Conservation (phyloP, 1,139 yeast genomes). For the Hyphopichia wangnamkhiaoensis region DNA sequence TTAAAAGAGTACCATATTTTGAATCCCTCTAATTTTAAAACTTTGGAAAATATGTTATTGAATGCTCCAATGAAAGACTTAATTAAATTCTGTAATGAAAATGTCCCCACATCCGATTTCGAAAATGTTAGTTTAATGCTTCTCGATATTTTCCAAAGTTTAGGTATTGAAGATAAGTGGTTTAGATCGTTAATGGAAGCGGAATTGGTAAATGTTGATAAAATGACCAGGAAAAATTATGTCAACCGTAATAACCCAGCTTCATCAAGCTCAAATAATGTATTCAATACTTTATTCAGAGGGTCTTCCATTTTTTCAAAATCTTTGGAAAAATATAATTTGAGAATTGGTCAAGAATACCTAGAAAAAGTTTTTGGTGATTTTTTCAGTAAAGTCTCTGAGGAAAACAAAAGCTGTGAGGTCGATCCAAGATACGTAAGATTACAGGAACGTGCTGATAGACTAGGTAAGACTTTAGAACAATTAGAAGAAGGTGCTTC, state of each 20-base stretch:
- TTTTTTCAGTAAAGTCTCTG: slow-evolving; percentile 58
- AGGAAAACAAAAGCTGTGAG: slow-evolving; percentile 61
- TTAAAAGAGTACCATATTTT: slow-evolving; percentile 61
- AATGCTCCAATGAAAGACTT: slow-evolving; percentile 54
- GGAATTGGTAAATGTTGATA: slow-evolving; percentile 57
- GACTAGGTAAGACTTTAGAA: slow-evolving; percentile 25
- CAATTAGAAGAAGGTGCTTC: slow-evolving; percentile 20
- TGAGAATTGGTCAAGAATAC: slow-evolving; percentile 78
- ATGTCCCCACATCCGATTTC: slow-evolving; percentile 47
- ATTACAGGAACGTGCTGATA: slow-evolving; percentile 39
- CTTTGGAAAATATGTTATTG: slow-evolving; percentile 59
- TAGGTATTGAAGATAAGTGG: slow-evolving; percentile 68
- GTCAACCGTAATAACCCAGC: slow-evolving; percentile 21
- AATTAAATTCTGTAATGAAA: slow-evolving; percentile 46
- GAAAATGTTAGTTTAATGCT: slow-evolving; percentile 56
- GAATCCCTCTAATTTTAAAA: slow-evolving; percentile 56
- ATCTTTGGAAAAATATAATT: slow-evolving; percentile 74
- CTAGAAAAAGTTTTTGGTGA: slow-evolving; percentile 71
- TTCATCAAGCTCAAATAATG: slow-evolving; percentile 36
- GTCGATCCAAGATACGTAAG: slow-evolving; percentile 65
- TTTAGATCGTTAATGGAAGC: slow-evolving; percentile 64
- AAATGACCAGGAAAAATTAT: slow-evolving; percentile 44
- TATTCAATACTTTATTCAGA: slow-evolving; percentile 75
- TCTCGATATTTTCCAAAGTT: slow-evolving; percentile 65
- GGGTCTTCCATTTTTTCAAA: slow-evolving; percentile 84